These are phyloP conservation scores for Peterozyma toletana DNA, from an alignment of 805 yeast genomes.

Conservation along the genomic window DNA sequence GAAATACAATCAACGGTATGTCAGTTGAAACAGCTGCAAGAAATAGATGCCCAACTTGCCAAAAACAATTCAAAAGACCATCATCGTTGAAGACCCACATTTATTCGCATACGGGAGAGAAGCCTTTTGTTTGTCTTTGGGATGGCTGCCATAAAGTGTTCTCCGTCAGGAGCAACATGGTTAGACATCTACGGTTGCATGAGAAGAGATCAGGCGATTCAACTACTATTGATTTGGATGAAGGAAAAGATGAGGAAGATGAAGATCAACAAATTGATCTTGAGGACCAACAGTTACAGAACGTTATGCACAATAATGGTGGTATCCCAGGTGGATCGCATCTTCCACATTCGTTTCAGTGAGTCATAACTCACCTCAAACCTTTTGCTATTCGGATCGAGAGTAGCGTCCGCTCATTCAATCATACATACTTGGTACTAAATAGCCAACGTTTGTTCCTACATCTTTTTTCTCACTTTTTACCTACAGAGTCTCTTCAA, in stretches of 20 bases:
- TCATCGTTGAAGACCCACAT: conserved; percentile 75
- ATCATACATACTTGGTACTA: too few species aligned
- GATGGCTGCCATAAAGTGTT: conserved; percentile 61
- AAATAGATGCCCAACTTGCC: conserved; percentile 51
- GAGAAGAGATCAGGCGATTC: conserved; percentile 16
- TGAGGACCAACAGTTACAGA: too few species aligned
- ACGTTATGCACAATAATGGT: too few species aligned
- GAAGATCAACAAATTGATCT: neutral
- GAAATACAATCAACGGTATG: conserved; percentile 25
- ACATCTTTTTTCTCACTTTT: too few species aligned
- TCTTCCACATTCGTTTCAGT: too few species aligned
- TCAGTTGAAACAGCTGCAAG: conserved; percentile 35
- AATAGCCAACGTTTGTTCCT: too few species aligned
- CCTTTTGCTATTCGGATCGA: too few species aligned
- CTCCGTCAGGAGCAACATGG: conserved; percentile 74
- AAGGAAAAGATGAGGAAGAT: neutral
- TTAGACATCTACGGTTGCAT: conserved; percentile 71
- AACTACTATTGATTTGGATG: neutral
- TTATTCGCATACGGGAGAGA: conserved; percentile 78
- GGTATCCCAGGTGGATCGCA: too few species aligned
- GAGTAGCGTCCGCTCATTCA: too few species aligned
- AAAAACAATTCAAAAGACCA: conserved; percentile 75
- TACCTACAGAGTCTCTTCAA: too few species aligned
- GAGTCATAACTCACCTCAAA: too few species aligned
- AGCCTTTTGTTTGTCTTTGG: conserved; percentile 61